Conservation (phyloP, 2,329 filamentous ascomycete genomes). For the Knufia petricola region DNA sequence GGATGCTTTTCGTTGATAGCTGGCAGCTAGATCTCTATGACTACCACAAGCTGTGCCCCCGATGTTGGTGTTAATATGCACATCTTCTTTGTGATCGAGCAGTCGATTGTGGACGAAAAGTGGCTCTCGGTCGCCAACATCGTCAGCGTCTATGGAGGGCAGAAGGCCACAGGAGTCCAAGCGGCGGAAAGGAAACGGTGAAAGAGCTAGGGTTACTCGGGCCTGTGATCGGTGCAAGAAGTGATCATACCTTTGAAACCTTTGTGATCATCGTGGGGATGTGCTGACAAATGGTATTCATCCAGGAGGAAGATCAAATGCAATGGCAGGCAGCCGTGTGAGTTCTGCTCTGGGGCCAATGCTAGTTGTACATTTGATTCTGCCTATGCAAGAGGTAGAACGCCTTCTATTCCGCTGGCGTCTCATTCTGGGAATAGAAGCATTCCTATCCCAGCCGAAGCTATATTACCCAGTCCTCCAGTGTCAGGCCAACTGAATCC, state of each 20-base stretch:
- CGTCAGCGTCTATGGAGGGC: background rate
- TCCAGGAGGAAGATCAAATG: slow-evolving; percentile 46
- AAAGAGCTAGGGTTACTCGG: slow-evolving; percentile 32
- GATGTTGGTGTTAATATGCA: too few relatives aligned
- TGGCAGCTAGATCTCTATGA: too few relatives aligned
- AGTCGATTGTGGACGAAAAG: too few relatives aligned
- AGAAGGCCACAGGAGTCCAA: background rate
- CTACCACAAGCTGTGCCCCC: too few relatives aligned
- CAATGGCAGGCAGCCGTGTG: slow-evolving; percentile 45
- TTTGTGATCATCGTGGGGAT: background rate
- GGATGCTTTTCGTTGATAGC: too few relatives aligned
- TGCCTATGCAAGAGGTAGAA: slow-evolving; percentile 14
- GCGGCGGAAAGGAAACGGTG: slow-evolving; percentile 18
- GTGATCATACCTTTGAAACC: slow-evolving; percentile 23
- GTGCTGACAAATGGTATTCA: slow-evolving; percentile 20
- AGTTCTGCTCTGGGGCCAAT: slow-evolving; percentile 15
- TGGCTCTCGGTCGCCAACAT: too few relatives aligned
- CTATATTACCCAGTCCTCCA: background rate
- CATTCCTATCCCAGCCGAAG: background rate
- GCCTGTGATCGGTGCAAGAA: slow-evolving; percentile 30
- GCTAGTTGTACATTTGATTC: slow-evolving; percentile 16
- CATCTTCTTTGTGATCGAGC: too few relatives aligned
- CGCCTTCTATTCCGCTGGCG: slow-evolving; percentile 17
- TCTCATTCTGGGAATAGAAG: background rate
- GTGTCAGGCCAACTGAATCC: background rate